Evolutionary conservation across 768 basidiomycete genomes (phyloP).

Genomic region (Termitomyces sp.): DNA sequence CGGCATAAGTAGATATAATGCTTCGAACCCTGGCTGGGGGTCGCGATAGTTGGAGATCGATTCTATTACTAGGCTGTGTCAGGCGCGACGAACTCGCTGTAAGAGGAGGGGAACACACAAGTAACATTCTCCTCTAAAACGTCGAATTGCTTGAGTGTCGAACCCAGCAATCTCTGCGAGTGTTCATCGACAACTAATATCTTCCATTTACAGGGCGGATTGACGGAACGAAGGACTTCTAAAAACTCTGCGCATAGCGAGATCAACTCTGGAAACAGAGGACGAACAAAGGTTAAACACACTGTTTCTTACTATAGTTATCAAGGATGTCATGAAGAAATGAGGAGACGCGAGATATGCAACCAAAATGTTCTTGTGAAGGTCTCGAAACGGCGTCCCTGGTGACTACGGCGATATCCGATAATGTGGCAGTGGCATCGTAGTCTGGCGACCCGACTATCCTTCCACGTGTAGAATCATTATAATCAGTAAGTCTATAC

Average conservation of each 20-base stretch:
- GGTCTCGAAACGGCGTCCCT: background rate
- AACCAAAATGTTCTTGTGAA: background rate
- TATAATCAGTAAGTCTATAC: slow-evolving; percentile 10
- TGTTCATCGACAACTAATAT: slow-evolving; percentile 94
- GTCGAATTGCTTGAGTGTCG: slow-evolving; percentile 90
- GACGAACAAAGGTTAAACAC: slow-evolving; percentile 11
- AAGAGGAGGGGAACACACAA: slow-evolving; percentile 48
- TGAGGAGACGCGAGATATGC: background rate
- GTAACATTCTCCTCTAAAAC: slow-evolving; percentile 96
- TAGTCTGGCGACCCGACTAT: background rate
- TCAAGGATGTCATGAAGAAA: slow-evolving; percentile 32
- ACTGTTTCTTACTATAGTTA: slow-evolving; percentile 39
- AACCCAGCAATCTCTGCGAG: slow-evolving; percentile 75
- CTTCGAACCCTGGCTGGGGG: slow-evolving; percentile 82
- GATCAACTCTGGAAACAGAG: background rate
- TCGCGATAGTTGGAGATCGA: slow-evolving; percentile 79
- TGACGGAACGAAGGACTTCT: slow-evolving; percentile 81
- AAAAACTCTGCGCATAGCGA: slow-evolving; percentile 59
- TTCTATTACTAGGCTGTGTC: slow-evolving; percentile 71
- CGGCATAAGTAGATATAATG: slow-evolving; percentile 91
- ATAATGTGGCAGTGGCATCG: slow-evolving; percentile 5
- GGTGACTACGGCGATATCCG: slow-evolving; percentile 15
- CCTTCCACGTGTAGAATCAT: slow-evolving; percentile 9
- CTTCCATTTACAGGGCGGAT: slow-evolving; percentile 91
- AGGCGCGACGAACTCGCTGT: background rate